phyloP scores from a whole-genome alignment of 495 filamentous ascomycete species.

The Podospora pseudopauciseta region DNA sequence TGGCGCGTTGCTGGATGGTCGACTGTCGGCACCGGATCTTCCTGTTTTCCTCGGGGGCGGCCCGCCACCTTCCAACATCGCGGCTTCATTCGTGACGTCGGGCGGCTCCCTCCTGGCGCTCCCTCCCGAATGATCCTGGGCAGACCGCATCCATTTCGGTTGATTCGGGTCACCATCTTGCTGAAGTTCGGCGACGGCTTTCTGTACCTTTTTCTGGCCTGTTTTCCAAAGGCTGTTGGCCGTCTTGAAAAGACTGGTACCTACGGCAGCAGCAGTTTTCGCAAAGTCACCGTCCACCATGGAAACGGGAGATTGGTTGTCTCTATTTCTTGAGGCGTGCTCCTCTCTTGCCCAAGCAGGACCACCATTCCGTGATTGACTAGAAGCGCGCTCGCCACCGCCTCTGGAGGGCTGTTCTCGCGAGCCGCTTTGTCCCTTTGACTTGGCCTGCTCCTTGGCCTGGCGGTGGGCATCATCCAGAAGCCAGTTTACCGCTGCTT shows the following conservation, averaged over 20 bases:
- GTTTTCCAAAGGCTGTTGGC: slow-evolving; percentile 93
- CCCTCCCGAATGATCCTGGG: slow-evolving; percentile 38
- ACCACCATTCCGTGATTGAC: slow-evolving; percentile 33
- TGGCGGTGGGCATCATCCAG: slow-evolving; percentile 82
- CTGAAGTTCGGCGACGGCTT: slow-evolving; percentile 88
- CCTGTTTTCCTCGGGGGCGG: slow-evolving; percentile 42
- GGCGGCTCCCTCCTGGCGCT: slow-evolving; percentile 20
- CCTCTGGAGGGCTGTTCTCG: slow-evolving; percentile 22
- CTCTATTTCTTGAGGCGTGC: slow-evolving; percentile 45
- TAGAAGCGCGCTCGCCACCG: slow-evolving; percentile 28
- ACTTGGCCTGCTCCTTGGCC: slow-evolving; percentile 54
- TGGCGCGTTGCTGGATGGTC: slow-evolving; percentile 22
- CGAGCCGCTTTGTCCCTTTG: slow-evolving; percentile 30
- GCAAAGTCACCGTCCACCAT: slow-evolving; percentile 73
- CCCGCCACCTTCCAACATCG: slow-evolving; percentile 74
- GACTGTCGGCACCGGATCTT: slow-evolving; percentile 26
- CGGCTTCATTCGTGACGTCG: slow-evolving; percentile 77
- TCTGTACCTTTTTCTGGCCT: slow-evolving; percentile 89
- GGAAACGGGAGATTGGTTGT: slow-evolving; percentile 55
- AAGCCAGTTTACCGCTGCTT: slow-evolving; percentile 84
- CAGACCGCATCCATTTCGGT: slow-evolving; percentile 91
- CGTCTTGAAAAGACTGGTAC: slow-evolving; percentile 84
- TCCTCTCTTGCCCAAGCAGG: slow-evolving; percentile 40
- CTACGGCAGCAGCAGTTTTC: slow-evolving; percentile 75
- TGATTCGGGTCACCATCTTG: slow-evolving; percentile 69